phyloP scores from a whole-genome alignment of 805 yeast species.

The Cyberlindnera euphorbiiphila region DNA sequence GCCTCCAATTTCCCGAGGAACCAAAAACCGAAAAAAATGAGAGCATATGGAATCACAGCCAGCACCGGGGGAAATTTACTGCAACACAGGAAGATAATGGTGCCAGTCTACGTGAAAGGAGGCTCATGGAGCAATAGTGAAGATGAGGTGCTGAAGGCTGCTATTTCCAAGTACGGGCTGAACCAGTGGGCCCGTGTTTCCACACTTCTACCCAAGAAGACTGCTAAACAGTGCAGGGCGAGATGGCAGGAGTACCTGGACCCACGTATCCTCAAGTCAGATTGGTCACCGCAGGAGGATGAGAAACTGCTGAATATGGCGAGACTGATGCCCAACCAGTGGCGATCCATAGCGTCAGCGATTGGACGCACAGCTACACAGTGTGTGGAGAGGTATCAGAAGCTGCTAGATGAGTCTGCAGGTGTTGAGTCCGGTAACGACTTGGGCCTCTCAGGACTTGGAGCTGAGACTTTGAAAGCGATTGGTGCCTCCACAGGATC shows the following conservation, averaged over 20 bases:
- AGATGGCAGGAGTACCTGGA: constrained; percentile 88
- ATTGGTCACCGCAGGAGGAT: constrained; percentile 79
- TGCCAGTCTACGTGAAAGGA: constrained; percentile 75
- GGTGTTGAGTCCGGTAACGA: constrained; percentile 27
- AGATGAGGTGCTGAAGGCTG: constrained; percentile 87
- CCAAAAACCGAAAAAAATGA: neutral
- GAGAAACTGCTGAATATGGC: constrained; percentile 63
- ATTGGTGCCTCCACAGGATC: constrained; percentile 34
- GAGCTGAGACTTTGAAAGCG: constrained; percentile 42
- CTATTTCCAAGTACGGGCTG: constrained; percentile 87
- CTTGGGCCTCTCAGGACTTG: constrained; percentile 46
- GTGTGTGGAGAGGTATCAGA: constrained; percentile 82
- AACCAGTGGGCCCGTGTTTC: constrained; percentile 95
- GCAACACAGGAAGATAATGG: constrained; percentile 29
- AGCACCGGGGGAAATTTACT: neutral
- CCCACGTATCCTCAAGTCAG: constrained; percentile 60
- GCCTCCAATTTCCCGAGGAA: too few species aligned
- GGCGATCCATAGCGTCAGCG: constrained; percentile 85
- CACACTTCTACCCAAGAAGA: constrained; percentile 76
- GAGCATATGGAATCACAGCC: neutral
- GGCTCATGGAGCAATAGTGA: constrained; percentile 85
- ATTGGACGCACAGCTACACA: constrained; percentile 84
- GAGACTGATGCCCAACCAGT: constrained; percentile 79
- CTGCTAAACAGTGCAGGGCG: constrained; percentile 88
- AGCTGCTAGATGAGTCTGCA: constrained; percentile 48